Evolutionary conservation across 1,284 basidiomycete species (phyloP).

Genomic region (Taiwanofungus camphoratus): DNA sequence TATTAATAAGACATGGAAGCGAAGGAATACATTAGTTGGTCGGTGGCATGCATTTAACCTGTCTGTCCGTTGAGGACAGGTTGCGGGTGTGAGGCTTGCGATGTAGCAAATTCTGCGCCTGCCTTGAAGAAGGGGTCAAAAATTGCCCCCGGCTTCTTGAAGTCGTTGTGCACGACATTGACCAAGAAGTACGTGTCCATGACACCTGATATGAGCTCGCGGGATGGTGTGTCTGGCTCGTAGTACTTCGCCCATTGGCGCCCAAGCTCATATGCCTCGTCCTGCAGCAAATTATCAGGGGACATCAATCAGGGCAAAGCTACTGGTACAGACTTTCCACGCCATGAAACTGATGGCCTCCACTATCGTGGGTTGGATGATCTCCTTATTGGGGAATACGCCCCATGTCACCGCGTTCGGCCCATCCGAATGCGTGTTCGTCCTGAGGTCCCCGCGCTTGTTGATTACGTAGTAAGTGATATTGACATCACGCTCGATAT

Average conservation of each 20-base stretch:
- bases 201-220: slow-evolving; percentile 71
- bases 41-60: slow-evolving; percentile 12
- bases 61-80: slow-evolving; percentile 21
- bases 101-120: slow-evolving; percentile 51
- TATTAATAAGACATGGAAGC: no score
- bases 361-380: slow-evolving; percentile 97
- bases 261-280: slow-evolving; percentile 96
- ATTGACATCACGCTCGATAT: slow-evolving; percentile 84
- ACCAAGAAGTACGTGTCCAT: slow-evolving; percentile 88
- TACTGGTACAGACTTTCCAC: slow-evolving; percentile 70
- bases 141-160: slow-evolving; percentile 79
- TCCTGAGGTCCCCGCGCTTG: slow-evolving; percentile 86
- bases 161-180: slow-evolving; percentile 98
- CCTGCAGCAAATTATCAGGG: slow-evolving; percentile 40
- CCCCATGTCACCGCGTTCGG: slow-evolving; percentile 99
- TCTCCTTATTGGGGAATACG: slow-evolving; percentile 97
- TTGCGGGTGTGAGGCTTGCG: slow-evolving; percentile 23
- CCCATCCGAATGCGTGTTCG: slow-evolving; percentile 88
- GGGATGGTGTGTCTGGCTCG: slow-evolving; percentile 70
- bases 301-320: neutral
- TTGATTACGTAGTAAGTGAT: slow-evolving; percentile 98
- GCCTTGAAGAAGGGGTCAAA: slow-evolving; percentile 83
- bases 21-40: no score
- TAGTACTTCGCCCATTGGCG: slow-evolving; percentile 92
- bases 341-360: slow-evolving; percentile 96